These are phyloP conservation scores for Colletotrichum ledebouriae DNA, from an alignment of 2,329 filamentous ascomycete genomes.

Conservation along the genomic window DNA sequence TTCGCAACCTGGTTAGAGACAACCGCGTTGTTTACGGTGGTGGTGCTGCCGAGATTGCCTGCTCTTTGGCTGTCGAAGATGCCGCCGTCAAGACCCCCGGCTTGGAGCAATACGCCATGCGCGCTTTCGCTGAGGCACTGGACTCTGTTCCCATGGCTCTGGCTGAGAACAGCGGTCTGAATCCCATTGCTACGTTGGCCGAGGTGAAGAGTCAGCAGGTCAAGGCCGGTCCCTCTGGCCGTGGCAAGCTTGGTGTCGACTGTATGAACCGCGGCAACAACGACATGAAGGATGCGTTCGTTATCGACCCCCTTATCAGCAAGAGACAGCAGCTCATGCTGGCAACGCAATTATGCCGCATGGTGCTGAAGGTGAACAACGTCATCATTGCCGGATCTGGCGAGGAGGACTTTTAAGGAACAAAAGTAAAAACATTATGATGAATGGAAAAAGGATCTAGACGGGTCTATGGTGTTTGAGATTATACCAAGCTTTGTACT, in stretches of 20 bases:
- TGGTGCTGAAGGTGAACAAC: slow-evolving; percentile 98
- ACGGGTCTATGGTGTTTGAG: slow-evolving; percentile 40
- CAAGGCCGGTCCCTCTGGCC: slow-evolving; percentile 69
- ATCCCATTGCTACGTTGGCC: slow-evolving; percentile 94
- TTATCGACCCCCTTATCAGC: slow-evolving; percentile 97
- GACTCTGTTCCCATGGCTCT: slow-evolving; percentile 95
- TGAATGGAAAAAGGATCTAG: slow-evolving; percentile 36
- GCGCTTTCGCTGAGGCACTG: slow-evolving; percentile 94
- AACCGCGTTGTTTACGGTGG: slow-evolving; percentile 98
- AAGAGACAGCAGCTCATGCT: slow-evolving; percentile 98
- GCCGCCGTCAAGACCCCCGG: slow-evolving; percentile 94
- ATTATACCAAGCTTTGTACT: slow-evolving; percentile 44
- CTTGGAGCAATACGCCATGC: slow-evolving; percentile 99
- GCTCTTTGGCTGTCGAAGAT: slow-evolving; percentile 95
- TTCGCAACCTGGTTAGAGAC: slow-evolving; percentile 94
- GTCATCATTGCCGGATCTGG: slow-evolving; percentile 92
- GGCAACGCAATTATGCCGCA: slow-evolving; percentile 96
- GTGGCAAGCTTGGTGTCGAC: slow-evolving; percentile 87
- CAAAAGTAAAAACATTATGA: slow-evolving; percentile 37
- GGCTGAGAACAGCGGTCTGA: slow-evolving; percentile 96
- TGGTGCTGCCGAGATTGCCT: slow-evolving; percentile 96
- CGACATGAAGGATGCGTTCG: slow-evolving; percentile 98
- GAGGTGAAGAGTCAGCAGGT: slow-evolving; percentile 97
- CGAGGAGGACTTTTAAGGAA: slow-evolving; percentile 85
- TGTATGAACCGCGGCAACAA: slow-evolving; percentile 97